Evolutionary conservation across 1,284 basidiomycete genomes (phyloP), one percentile per base, ranked within the genome.

Genomic region (Fomitopsis betulina): DNA sequence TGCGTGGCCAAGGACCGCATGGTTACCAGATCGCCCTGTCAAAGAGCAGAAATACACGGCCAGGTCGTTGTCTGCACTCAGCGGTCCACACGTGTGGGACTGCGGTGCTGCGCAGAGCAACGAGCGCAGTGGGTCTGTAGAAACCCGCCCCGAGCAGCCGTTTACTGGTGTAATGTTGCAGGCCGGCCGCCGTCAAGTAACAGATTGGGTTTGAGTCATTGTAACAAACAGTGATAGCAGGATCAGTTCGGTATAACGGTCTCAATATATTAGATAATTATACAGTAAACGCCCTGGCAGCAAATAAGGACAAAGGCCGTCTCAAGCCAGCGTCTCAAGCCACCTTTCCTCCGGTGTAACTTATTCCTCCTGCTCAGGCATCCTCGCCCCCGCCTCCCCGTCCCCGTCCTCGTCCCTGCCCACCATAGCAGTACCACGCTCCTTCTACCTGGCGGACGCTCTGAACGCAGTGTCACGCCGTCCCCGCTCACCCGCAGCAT

Each of bases 351-450:
- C 45, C 9, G 45, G 45, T 39, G 17, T 60, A 60, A 60, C 56
- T 60, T 60, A 60, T 60, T 55, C 56, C 59, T 60, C 53, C 40
- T 53, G 47, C 40, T 56, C 62, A 51, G 56, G 57, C 56, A n/a
- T 19, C 42, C 10, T n/a, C 49, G 50, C 52, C 54, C 54, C 60
- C 55, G 33, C 54, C 53, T 6, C 42, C n/a, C n/a, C n/a, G n/a
- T n/a, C 49, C 35, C 47, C 54, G 53, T 58, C 55, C 38, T 52
- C 51, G 54, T 58, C 60, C 21, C 66, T 66, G 64, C 65, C 62
- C 56, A 57, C 62, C 62, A 61, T 60, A 66, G 66, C 66, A 67
- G 66, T 59, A 63, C 62, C 66, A 67, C 66, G 65, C 60, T 67
- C 66, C 53, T 67, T 67, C 55, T 25, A 50, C 33, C 47, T 51